A percentile compares a stretch with the other conserved stretches of the same genome.
phyloP scores from a whole-genome alignment of 768 basidiomycete species.

The Mycena belliarum region DNA sequence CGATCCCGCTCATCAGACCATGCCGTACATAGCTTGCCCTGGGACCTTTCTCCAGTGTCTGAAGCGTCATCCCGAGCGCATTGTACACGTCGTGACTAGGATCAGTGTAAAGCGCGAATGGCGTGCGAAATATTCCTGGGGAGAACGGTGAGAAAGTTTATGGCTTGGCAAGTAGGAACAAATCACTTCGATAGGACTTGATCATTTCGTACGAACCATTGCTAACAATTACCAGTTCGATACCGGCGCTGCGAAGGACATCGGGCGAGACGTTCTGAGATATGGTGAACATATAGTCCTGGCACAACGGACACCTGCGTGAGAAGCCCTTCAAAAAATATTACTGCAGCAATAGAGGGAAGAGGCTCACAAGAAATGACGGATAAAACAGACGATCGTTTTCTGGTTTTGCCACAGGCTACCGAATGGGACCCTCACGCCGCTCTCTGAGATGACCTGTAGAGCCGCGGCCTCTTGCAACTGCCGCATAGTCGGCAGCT shows the following conservation, averaged over 20 bases:
- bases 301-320: conserved; percentile 54
- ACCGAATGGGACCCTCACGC: conserved; percentile 54
- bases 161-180: not conserved
- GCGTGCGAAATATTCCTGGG: conserved; percentile 59
- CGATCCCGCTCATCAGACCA: conserved; percentile 50
- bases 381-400: conserved; percentile 67
- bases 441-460: conserved; percentile 55
- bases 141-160: not conserved
- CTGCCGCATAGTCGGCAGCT: conserved; percentile 14
- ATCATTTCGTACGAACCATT: conserved; percentile 68
- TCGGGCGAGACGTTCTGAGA: conserved; percentile 48
- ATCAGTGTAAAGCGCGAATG: conserved; percentile 68
- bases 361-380: conserved; percentile 60
- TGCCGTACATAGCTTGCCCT: conserved; percentile 55
- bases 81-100: conserved; percentile 56
- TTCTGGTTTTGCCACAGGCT: conserved; percentile 48
- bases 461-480: conserved; percentile 42
- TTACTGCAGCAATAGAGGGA: not conserved
- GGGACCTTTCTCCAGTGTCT: conserved; percentile 30
- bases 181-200: conserved; percentile 49
- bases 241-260: conserved; percentile 48
- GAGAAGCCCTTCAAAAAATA: not conserved
- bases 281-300: conserved; percentile 71
- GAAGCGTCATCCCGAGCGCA: conserved; percentile 56
- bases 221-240: conserved; percentile 62